These are phyloP conservation scores for Saururus chinensis DNA, from an alignment of 164 flowering plant genomes.

Conservation along the genomic window DNA sequence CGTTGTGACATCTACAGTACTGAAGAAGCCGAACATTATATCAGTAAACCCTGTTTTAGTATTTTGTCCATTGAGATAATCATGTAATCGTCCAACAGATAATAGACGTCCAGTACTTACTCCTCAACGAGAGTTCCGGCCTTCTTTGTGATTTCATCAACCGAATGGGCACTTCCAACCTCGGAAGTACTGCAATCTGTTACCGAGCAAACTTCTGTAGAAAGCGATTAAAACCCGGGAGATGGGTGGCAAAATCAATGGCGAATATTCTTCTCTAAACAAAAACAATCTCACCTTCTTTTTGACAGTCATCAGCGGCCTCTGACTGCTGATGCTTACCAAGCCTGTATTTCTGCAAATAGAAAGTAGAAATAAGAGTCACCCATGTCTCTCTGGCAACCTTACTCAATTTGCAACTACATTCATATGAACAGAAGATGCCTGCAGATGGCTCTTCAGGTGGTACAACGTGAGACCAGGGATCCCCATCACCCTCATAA, in stretches of 20 bases:
- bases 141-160: conserved; percentile 22
- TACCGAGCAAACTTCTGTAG: conserved; percentile 7
- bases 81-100: background rate
- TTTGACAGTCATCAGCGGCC: conserved; percentile 28
- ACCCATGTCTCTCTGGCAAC: background rate
- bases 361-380: conserved; percentile 1
- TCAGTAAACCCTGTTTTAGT: conserved; percentile 8
- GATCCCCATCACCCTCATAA: conserved; percentile 81
- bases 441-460: conserved; percentile 96
- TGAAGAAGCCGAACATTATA: conserved; percentile 19
- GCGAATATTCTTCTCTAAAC: background rate
- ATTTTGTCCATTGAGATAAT: too few relatives aligned
- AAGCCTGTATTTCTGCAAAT: conserved; percentile 76
- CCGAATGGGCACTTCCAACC: conserved; percentile 13
- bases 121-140: conserved; percentile 29
- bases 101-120: conserved; percentile 24
- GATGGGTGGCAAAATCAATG: conserved; percentile 1
- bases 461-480: conserved; percentile 86
- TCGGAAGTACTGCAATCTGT: conserved; percentile 35
- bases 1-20: conserved; percentile 50
- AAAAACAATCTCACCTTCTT: conserved; percentile 34
- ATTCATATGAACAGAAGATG: conserved; percentile 7
- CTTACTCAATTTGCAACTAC: background rate
- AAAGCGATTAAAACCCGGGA: conserved; percentile 2
- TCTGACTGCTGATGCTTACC: conserved; percentile 59